phyloP scores from a whole-genome alignment of 2,329 filamentous ascomycete genomes.

The Colletotrichum tabaci region DNA sequence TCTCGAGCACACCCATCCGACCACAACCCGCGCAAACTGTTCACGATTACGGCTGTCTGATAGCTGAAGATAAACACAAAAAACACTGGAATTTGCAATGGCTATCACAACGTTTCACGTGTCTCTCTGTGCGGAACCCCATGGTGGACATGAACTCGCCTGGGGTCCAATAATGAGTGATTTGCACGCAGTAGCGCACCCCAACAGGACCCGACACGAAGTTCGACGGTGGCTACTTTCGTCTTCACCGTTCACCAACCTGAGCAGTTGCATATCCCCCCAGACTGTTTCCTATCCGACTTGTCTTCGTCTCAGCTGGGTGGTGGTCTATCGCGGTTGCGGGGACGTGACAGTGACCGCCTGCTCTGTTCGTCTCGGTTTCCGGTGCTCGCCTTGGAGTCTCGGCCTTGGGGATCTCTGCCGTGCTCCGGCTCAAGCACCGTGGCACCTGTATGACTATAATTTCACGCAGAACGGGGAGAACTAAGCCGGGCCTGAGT shows the following conservation, averaged over 20 bases:
- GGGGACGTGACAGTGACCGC: constrained; percentile 6
- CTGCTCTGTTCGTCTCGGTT: constrained; percentile 1
- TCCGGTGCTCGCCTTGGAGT: constrained; percentile 5
- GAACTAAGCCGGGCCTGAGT: constrained; percentile 3
- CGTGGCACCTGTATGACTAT: constrained; percentile 27
- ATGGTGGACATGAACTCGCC: constrained; percentile 32
- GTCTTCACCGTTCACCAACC: constrained; percentile 2
- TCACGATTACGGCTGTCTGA: constrained; percentile 45
- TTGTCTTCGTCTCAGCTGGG: constrained; percentile 12
- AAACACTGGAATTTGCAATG: constrained; percentile 46
- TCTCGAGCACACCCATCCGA: constrained; percentile 41
- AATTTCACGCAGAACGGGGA: constrained; percentile 14
- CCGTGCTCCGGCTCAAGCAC: background rate
- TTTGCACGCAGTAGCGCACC: constrained; percentile 30
- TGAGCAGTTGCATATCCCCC: background rate
- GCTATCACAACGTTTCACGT: constrained; percentile 40
- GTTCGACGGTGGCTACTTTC: background rate
- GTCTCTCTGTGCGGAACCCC: constrained; percentile 31
- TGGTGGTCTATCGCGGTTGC: background rate
- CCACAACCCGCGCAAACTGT: constrained; percentile 43
- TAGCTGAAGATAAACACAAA: constrained; percentile 46
- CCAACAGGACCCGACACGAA: background rate
- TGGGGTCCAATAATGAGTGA: constrained; percentile 34
- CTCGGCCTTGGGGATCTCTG: background rate
- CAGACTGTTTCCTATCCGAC: background rate